phyloP scores from a whole-genome alignment of 331 rosid species.

The Malus hybrid region DNA sequence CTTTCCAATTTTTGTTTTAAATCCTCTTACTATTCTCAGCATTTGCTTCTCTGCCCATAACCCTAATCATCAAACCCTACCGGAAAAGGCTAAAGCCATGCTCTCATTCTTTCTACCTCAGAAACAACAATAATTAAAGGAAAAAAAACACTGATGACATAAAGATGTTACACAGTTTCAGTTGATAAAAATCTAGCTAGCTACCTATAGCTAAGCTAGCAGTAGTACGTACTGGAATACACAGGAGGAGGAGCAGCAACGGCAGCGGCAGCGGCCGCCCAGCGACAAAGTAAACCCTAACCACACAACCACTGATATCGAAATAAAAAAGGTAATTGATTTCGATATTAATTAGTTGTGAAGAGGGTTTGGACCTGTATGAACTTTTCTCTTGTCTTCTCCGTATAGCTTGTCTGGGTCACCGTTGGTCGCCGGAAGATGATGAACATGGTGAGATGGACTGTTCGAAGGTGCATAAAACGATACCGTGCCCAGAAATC shows the following conservation, averaged over 20 bases:
- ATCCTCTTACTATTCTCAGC: constrained; percentile 6
- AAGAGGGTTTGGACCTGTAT: constrained; percentile 94
- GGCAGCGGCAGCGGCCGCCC: too few relatives aligned
- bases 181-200: neutral
- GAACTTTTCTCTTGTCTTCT: constrained; percentile 62
- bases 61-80: constrained; percentile 7
- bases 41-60: constrained; percentile 8
- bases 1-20: constrained; percentile 15
- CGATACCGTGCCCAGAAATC: constrained; percentile 18
- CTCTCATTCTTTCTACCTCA: constrained; percentile 50
- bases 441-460: neutral
- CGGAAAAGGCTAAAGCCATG: constrained; percentile 73
- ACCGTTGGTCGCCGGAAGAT: constrained; percentile 4
- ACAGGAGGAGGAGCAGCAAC: neutral
- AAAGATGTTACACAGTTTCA: constrained; percentile 14
- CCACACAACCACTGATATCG: neutral
- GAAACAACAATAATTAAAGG: neutral
- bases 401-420: constrained; percentile 28
- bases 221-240: neutral
- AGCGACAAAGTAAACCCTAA: neutral
- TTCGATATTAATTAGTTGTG: constrained; percentile 46
- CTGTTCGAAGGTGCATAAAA: constrained; percentile 35
- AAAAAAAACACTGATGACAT: constrained; percentile 1
- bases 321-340: neutral
- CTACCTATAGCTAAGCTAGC: neutral